Base-by-base conservation (phyloP, 176 grass and related monocot species). In the Oryza australiensis region DNA sequence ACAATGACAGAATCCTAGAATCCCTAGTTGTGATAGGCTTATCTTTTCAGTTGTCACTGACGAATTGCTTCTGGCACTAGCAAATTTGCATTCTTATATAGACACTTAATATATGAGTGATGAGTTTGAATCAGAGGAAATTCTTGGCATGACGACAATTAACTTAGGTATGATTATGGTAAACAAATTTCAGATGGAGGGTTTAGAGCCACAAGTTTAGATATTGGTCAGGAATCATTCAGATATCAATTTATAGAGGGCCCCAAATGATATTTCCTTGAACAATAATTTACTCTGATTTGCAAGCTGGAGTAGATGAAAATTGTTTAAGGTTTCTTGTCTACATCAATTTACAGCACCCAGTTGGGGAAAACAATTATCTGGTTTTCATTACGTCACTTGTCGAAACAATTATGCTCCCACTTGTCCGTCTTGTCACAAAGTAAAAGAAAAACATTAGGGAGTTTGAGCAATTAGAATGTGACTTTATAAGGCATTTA, bases 141-240 rank as follows among this genome's bases (percentile, higher is more conserved):
- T 64, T 74, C 69, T 38, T 70, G 12, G 14, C 76, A 22, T 63
- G n/a, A 38, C 27, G 75, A 75, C 38, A 79, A 43, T 18, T 37
- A 33, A 59, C 24, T 22, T 49, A 75, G 49, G 28, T 35, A 29
- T 75, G 27, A 60, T 9, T 71, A 71, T 45, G 29, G 30, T 84
- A 53, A 69, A 53, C 24, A 49, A 24, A 37, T 46, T 62, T 1
- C 70, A 53, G 62, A 20, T 84, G 81, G 51, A 51, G 2, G 0
- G 64, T 62, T 80, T 75, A 80, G 48, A 84, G 40, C 76, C 81
- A 80, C 87, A 77, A 45, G 7, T 81, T 64, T 3, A 72, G 64
- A 22, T 24, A 8, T n/a, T 5, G 37, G 35, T 2, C 62, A 32
- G 0, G 70, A 71, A 7, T 26, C 33, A 64, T 70, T 69, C 7